A percentile compares a stretch with the other conserved stretches of the same genome.
Evolutionary conservation across 371 early-diverging fungal species (phyloP).

Genomic region (Mucor piriformis): DNA sequence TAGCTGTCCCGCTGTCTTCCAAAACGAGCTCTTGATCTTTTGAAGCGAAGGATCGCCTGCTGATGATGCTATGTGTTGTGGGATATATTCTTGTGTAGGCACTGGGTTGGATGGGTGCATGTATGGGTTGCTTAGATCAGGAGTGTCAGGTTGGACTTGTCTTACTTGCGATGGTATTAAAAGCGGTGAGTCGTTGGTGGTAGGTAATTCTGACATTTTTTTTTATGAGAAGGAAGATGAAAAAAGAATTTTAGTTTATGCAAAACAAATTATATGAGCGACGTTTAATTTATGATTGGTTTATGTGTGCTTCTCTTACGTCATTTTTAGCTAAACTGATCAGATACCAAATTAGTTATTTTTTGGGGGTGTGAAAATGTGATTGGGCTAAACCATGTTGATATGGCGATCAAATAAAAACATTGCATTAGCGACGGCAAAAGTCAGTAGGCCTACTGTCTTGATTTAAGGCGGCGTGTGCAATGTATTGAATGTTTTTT

Average conservation of each 20-base stretch:
- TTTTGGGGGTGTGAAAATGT: too few relatives aligned
- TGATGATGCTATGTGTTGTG: neutral
- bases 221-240: neutral
- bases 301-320: too few relatives aligned
- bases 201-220: constrained; percentile 6
- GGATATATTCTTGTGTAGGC: neutral
- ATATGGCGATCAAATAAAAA: too few relatives aligned
- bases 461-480: too few relatives aligned
- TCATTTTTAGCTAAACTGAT: too few relatives aligned
- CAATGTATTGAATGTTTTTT: too few relatives aligned
- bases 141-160: neutral
- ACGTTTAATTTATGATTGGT: too few relatives aligned
- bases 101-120: constrained; percentile 8
- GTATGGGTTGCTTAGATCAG: constrained; percentile 22
- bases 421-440: too few relatives aligned
- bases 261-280: too few relatives aligned
- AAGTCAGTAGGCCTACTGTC: too few relatives aligned
- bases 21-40: constrained; percentile 33
- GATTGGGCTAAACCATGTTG: too few relatives aligned
- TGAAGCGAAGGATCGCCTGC: constrained; percentile 29
- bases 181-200: neutral
- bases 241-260: neutral
- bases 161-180: neutral
- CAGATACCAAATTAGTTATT: too few relatives aligned
- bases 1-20: constrained; percentile 38